Percentiles rank a stretch among this genome's conserved stretches.
Conservation (phyloP, 2,329 filamentous ascomycete species). For the Colletotrichum lini region DNA sequence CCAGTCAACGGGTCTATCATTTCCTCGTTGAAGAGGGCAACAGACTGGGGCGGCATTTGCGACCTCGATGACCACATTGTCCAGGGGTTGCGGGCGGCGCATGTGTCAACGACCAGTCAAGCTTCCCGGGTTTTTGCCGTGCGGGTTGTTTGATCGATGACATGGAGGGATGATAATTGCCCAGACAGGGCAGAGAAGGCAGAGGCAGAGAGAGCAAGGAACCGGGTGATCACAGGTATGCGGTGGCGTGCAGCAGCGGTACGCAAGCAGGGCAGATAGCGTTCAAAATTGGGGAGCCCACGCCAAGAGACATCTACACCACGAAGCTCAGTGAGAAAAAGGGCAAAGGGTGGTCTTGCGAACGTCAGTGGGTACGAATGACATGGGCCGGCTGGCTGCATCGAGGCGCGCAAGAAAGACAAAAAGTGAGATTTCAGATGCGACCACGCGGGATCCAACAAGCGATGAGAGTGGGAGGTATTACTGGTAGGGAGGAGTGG, state of each 20-base stretch:
- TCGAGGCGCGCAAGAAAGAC: constrained; percentile 27
- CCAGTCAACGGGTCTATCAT: constrained; percentile 30
- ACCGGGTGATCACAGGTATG: neutral
- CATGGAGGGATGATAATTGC: constrained; percentile 15
- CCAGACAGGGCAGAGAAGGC: constrained; percentile 1
- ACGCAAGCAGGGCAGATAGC: constrained; percentile 4
- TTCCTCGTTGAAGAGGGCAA: constrained; percentile 29
- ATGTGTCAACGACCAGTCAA: constrained; percentile 25
- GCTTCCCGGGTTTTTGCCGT: constrained; percentile 14
- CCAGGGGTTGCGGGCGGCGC: neutral
- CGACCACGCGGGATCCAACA: constrained; percentile 19
- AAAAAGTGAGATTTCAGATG: constrained; percentile 37
- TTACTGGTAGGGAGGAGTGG: constrained; percentile 3
- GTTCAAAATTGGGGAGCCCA: constrained; percentile 10
- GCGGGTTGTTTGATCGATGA: constrained; percentile 33
- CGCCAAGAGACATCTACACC: constrained; percentile 33
- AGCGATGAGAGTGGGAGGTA: neutral
- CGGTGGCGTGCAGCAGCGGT: constrained; percentile 15
- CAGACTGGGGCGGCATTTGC: neutral
- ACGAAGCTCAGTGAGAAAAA: constrained; percentile 18
- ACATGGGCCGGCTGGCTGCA: constrained; percentile 29
- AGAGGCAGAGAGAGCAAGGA: constrained; percentile 9
- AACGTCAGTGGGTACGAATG: constrained; percentile 21
- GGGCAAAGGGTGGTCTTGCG: constrained; percentile 25
- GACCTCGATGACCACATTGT: constrained; percentile 17